A percentile compares a stretch with the other conserved stretches of the same genome.
Evolutionary conservation across 2,329 filamentous ascomycete genomes (phyloP).

Genomic region (Dothistroma septosporum): DNA sequence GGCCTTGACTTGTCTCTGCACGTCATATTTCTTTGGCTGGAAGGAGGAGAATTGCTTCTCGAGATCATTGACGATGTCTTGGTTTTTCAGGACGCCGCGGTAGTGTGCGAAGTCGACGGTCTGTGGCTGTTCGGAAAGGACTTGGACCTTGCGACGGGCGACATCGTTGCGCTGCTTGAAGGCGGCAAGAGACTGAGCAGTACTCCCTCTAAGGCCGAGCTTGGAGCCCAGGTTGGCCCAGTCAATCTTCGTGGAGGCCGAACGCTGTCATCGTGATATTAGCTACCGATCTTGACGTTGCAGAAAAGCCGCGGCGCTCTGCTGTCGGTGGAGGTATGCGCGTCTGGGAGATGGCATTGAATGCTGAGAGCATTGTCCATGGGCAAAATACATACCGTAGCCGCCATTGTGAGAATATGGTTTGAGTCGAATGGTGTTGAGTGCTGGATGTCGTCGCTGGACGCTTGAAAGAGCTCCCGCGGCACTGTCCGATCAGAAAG

Average conservation of each 20-base stretch:
- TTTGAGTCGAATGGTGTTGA: background rate
- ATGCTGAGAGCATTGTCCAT: background rate
- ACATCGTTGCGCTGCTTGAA: conserved; percentile 99
- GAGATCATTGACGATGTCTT: conserved; percentile 90
- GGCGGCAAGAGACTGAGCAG: conserved; percentile 80
- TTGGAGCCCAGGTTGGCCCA: conserved; percentile 93
- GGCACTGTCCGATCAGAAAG: background rate
- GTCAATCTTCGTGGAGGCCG: conserved; percentile 98
- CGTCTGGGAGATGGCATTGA: background rate
- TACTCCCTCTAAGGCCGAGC: conserved; percentile 94
- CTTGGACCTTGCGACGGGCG: conserved; percentile 85
- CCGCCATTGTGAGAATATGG: conserved; percentile 30
- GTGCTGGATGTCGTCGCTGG: background rate
- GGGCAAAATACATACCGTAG: conserved; percentile 26
- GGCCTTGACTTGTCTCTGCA: conserved; percentile 89
- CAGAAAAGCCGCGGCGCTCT: conserved; percentile 1
- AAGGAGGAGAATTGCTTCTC: conserved; percentile 91
- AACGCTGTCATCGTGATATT: conserved; percentile 61
- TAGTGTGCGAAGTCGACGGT: conserved; percentile 91
- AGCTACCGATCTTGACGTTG: conserved; percentile 9
- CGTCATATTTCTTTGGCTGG: conserved; percentile 91
- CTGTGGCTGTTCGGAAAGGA: conserved; percentile 78
- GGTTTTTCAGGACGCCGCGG: conserved; percentile 91
- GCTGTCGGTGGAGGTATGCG: conserved; percentile 4
- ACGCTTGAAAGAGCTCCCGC: background rate